Evolutionary conservation across 129 eudicot genomes (phyloP), one percentile per base, ranked within the genome.

Genomic region (Apium graveolens): DNA sequence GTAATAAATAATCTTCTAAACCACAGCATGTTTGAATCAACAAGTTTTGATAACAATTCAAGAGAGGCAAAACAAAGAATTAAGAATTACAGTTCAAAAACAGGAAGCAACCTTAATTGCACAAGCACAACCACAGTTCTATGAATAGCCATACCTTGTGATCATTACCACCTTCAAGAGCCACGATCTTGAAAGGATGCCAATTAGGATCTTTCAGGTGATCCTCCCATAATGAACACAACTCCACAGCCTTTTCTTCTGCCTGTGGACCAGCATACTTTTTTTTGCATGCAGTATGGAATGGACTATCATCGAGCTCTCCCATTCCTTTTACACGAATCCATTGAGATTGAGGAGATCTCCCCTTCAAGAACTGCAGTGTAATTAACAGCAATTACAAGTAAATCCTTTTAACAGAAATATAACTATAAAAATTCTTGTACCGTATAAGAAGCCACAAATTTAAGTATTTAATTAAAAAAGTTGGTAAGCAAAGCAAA

Each of bases 151-250:
- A 26, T 80, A 80, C 81, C 83, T 76, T 63, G 49, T n/a, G 46
- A 41, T 32, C 39, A 8, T 76, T 72, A 21, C 70, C 51, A 12
- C 65, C 79, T 24, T 60, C 76, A 62, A 74, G 51, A 4, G 43
- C 55, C 17, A 74, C 41, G 17, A 80, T 60, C 82, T 68, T 88
- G 60, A 86, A 83, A 57, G 89, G 96, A 68, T 83, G 81, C 89
- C 89, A 88, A 3, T 29, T 41, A 13, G 90, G 88, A 81, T 91
- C 84, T 68, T 77, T 82, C 8, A 88, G 78, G 82, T 74, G 41
- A 31, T 70, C 76, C 37, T 83, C 86, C 93, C 76, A 72, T n/a
- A 72, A 72, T 11, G 76, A 72, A 42, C 53, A 41, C 35, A 72
- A 53, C 76, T 72, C 18, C 49, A 6, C 49, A 72, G 76, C 76